Percentiles rank a stretch among this genome's conserved stretches.
Evolutionary conservation across 805 yeast genomes (phyloP).

Genomic region (Priceomyces carsonii): DNA sequence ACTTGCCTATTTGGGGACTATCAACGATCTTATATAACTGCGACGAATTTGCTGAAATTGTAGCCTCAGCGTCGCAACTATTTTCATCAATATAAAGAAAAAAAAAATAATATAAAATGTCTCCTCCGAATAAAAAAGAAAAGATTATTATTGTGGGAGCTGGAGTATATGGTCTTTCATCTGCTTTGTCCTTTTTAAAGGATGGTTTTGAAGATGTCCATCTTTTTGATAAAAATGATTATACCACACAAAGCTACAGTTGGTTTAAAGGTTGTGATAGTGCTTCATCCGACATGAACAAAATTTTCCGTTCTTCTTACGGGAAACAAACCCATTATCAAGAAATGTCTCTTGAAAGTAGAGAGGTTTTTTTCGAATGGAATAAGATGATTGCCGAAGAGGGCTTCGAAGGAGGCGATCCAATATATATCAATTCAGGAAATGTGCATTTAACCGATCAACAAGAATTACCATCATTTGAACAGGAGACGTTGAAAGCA

Average conservation of each 20-base stretch:
- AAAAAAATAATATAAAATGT: too few relatives aligned
- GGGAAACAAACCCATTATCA: slow-evolving; percentile 37
- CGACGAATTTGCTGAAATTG: too few relatives aligned
- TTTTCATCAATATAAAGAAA: too few relatives aligned
- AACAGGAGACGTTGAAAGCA: slow-evolving; percentile 23
- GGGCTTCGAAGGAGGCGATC: slow-evolving; percentile 21
- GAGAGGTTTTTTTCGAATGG: slow-evolving; percentile 20
- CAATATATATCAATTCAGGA: slow-evolving; percentile 26
- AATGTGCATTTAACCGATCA: slow-evolving; percentile 24
- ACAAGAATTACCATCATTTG: too few relatives aligned
- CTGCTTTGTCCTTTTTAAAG: slow-evolving; percentile 43
- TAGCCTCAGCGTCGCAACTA: too few relatives aligned
- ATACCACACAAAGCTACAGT: slow-evolving; percentile 27
- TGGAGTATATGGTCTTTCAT: slow-evolving; percentile 56
- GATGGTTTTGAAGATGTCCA: slow-evolving; percentile 37
- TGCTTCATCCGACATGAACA: slow-evolving; percentile 42
- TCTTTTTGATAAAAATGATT: slow-evolving; percentile 35
- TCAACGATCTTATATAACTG: too few relatives aligned
- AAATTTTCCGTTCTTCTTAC: slow-evolving; percentile 38
- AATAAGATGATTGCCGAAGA: slow-evolving; percentile 18
- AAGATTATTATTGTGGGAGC: slow-evolving; percentile 48
- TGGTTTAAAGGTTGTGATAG: slow-evolving; percentile 33
- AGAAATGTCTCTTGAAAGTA: slow-evolving; percentile 16
- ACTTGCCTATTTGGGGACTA: too few relatives aligned
- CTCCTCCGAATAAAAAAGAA: too few relatives aligned